Evolutionary conservation across 768 basidiomycete genomes (phyloP), one percentile per base, ranked within the genome.

Genomic region (Trametes sanguinea): DNA sequence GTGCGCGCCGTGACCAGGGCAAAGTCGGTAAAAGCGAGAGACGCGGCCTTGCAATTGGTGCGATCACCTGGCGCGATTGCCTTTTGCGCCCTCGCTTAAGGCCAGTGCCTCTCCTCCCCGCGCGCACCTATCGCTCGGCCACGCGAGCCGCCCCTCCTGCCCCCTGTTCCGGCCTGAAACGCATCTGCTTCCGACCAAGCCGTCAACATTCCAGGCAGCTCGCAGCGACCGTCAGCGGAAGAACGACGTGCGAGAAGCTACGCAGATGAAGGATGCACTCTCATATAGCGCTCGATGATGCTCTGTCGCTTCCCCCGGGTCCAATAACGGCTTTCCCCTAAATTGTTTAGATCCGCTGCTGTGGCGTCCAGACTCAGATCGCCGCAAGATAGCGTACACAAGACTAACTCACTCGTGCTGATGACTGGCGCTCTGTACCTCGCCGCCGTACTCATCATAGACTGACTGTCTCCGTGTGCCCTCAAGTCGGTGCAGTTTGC

Each of bases 71-170:
- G 37, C 32, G 17, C 45, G 44, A 54, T 52, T 52, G 48, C 48
- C 48, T 53, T 50, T 53, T 60, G 35, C 46, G 62, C 52, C 55
- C 43, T 59, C 62, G 62, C 57, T 48, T 58, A 63, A 50, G 33
- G 48, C 22, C 22, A 22, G 22, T 22, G 22, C 22, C 22, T 42
- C 51, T 53, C 51, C 52, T 27, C 40, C 62, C 48, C 13, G 27
- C 9, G 27, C 9, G 22, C 54, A 39, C 43, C 39, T 29, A 39
- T 50, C 46, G 48, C 33, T 17, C 37, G 14, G 29, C 52, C 40
- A 53, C 56, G 33, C 52, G 44, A 29, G 43, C 46, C 29, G 16
- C n/a, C 40, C 53, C 43, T 16, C 30, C 33, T 32, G 29, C 44
- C 29, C 22, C 29, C 48, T 51, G 22, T 35, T 42, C 14, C 17